A percentile compares a stretch with the other conserved stretches of the same genome.
Conservation (phyloP, 352 stramenopile genomes). For the Globisporangium sylvaticum region DNA sequence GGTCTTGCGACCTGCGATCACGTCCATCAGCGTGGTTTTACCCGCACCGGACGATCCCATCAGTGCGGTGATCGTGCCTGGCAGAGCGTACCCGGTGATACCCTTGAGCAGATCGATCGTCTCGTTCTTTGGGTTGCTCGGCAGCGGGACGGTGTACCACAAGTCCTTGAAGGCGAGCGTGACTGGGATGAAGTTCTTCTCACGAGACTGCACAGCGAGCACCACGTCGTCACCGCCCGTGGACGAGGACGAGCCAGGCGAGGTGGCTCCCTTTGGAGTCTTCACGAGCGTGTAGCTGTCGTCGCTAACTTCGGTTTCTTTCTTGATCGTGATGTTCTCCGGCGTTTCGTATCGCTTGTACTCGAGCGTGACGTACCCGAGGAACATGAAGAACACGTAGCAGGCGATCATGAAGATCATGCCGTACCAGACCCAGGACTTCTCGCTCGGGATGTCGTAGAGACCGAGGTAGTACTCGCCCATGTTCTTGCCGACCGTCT, state of each 20-base stretch:
- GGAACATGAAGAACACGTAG: slow-evolving; percentile 32
- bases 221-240: slow-evolving; percentile 1
- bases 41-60: slow-evolving; percentile 79
- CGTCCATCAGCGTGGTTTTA: slow-evolving; percentile 95
- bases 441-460: slow-evolving; percentile 26
- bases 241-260: background rate
- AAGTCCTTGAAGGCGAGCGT: slow-evolving; percentile 46
- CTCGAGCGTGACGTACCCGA: slow-evolving; percentile 26
- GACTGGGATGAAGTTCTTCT: slow-evolving; percentile 26
- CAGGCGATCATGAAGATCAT: slow-evolving; percentile 19
- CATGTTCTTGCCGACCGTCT: slow-evolving; percentile 19
- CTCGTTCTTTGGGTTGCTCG: slow-evolving; percentile 19
- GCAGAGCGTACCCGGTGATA: slow-evolving; percentile 45
- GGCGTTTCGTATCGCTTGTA: slow-evolving; percentile 23
- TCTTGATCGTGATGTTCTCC: slow-evolving; percentile 17
- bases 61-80: slow-evolving; percentile 60
- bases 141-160: slow-evolving; percentile 37
- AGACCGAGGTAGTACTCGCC: slow-evolving; percentile 30
- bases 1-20: slow-evolving; percentile 92
- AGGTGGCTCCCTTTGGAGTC: background rate
- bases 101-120: slow-evolving; percentile 53
- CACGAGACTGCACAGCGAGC: background rate
- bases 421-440: slow-evolving; percentile 24
- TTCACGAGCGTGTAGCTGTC: background rate
- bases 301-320: slow-evolving; percentile 13